These are phyloP conservation scores for Colletotrichum eleusines DNA, from an alignment of 2,329 filamentous ascomycete species.

Conservation along the genomic window DNA sequence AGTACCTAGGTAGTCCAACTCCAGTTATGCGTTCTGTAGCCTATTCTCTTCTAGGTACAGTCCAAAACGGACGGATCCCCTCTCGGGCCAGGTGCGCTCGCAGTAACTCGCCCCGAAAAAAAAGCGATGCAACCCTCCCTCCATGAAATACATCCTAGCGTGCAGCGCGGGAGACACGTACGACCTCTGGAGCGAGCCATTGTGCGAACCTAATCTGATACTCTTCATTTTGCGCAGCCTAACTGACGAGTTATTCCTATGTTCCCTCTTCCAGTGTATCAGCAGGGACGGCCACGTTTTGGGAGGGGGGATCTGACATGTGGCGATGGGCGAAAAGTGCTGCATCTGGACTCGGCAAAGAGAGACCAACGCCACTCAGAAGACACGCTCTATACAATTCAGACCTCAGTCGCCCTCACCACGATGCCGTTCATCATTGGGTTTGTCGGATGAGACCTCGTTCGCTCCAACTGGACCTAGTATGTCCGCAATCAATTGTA, in stretches of 20 bases:
- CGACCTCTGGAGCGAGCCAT: slow-evolving; percentile 7
- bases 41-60: neutral
- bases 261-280: slow-evolving; percentile 17
- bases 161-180: slow-evolving; percentile 17
- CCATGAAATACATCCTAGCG: slow-evolving; percentile 10
- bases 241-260: neutral
- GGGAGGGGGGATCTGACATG: slow-evolving; percentile 9
- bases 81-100: slow-evolving; percentile 18
- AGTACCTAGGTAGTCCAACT: neutral
- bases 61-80: slow-evolving; percentile 15
- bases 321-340: slow-evolving; percentile 6
- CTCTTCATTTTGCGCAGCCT: slow-evolving; percentile 22
- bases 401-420: slow-evolving; percentile 23
- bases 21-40: neutral
- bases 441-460: slow-evolving; percentile 23
- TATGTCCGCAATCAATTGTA: slow-evolving; percentile 32
- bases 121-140: slow-evolving; percentile 30
- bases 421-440: slow-evolving; percentile 2
- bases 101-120: slow-evolving; percentile 2
- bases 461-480: slow-evolving; percentile 5
- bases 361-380: neutral
- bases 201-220: slow-evolving; percentile 17
- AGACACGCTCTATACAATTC: slow-evolving; percentile 16
- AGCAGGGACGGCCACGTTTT: slow-evolving; percentile 22
- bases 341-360: slow-evolving; percentile 16